A percentile compares a stretch with the other conserved stretches of the same genome.
phyloP scores from a whole-genome alignment of 495 filamentous ascomycete genomes.

The Durotheca rogersii region DNA sequence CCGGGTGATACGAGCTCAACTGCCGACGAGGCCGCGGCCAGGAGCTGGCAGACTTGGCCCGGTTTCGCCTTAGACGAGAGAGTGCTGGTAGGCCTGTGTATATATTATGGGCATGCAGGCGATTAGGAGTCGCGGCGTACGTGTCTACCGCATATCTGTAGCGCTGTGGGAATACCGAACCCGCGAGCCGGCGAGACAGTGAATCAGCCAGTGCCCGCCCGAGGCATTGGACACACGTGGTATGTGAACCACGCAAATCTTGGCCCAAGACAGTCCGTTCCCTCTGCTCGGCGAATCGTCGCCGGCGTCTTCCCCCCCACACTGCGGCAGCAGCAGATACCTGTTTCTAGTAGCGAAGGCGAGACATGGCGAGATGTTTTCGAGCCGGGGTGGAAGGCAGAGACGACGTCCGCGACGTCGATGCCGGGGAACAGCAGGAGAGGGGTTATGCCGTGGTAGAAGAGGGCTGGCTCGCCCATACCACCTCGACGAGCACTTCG shows the following conservation, averaged over 20 bases:
- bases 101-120: too few relatives aligned
- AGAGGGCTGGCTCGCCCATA: slow-evolving; percentile 4
- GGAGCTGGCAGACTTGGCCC: slow-evolving; percentile 15
- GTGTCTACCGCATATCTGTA: too few relatives aligned
- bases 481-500: slow-evolving; percentile 10
- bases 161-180: slow-evolving; percentile 9
- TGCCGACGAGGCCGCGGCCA: slow-evolving; percentile 15
- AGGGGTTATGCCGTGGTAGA: slow-evolving; percentile 7
- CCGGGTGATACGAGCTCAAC: slow-evolving; percentile 16
- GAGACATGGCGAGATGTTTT: neutral
- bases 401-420: neutral
- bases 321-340: slow-evolving; percentile 7
- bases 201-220: too few relatives aligned
- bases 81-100: neutral
- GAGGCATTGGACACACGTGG: slow-evolving; percentile 29
- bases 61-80: neutral
- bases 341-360: too few relatives aligned
- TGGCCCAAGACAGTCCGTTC: slow-evolving; percentile 20
- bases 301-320: slow-evolving; percentile 6
- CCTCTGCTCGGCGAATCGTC: slow-evolving; percentile 9
- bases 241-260: slow-evolving; percentile 25
- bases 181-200: too few relatives aligned
- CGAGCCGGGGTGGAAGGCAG: too few relatives aligned
- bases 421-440: neutral
- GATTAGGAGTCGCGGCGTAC: too few relatives aligned